Percentiles rank a stretch among this genome's conserved stretches.
Conservation (phyloP, 75 land plant species). For the Sequoiadendron giganteum region DNA sequence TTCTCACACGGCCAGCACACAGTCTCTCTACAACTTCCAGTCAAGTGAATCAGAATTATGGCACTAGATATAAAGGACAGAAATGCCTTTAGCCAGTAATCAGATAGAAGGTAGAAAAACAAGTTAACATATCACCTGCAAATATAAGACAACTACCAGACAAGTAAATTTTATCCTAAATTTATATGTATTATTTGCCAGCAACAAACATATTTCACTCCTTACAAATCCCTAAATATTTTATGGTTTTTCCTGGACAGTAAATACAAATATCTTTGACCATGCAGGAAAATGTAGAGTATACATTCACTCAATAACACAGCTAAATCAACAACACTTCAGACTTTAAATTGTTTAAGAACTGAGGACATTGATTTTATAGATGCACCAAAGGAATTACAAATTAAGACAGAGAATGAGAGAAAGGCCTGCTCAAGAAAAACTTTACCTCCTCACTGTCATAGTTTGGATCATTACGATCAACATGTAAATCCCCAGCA, state of each 20-base stretch:
- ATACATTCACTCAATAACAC: too few species aligned
- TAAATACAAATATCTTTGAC: not conserved
- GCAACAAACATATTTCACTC: not conserved
- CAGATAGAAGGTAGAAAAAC: not conserved
- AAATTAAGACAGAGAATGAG: not conserved
- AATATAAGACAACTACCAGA: not conserved
- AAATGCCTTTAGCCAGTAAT: not conserved
- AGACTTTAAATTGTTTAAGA: too few species aligned
- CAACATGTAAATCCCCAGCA: conserved; percentile 36
- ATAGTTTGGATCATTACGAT: conserved; percentile 79
- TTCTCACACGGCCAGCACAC: not conserved
- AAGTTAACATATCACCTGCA: not conserved
- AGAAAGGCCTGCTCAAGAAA: not conserved
- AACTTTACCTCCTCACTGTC: conserved; percentile 62
- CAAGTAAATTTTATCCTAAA: too few species aligned
- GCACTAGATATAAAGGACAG: not conserved
- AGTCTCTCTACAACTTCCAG: not conserved
- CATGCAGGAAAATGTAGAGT: not conserved
- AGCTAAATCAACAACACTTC: not conserved
- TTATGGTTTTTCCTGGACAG: not conserved
- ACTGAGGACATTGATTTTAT: not conserved
- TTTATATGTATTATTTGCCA: not conserved
- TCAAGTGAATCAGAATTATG: not conserved
- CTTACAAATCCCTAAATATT: not conserved
- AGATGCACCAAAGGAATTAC: not conserved